Percentiles rank a stretch among this genome's conserved stretches.
These are phyloP conservation scores for Pseudopithomyces maydicus DNA, from an alignment of 2,329 filamentous ascomycete genomes.

Conservation along the genomic window DNA sequence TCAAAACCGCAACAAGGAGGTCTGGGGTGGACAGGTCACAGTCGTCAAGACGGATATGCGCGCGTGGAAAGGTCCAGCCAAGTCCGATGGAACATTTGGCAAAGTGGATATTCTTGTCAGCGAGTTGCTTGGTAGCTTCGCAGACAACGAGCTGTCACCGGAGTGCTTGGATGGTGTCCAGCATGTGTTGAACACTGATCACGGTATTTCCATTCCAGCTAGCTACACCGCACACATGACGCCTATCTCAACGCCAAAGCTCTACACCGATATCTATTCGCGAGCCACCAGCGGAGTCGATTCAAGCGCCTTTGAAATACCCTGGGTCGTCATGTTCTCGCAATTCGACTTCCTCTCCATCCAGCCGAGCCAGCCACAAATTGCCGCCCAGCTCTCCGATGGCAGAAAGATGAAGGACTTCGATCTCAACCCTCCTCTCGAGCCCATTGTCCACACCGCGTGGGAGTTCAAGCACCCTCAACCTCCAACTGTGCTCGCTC, in stretches of 20 bases:
- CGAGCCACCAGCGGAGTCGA: slow-evolving; percentile 65
- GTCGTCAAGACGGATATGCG: slow-evolving; percentile 98
- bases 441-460: slow-evolving; percentile 68
- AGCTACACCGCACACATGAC: slow-evolving; percentile 93
- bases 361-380: slow-evolving; percentile 27
- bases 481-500: slow-evolving; percentile 62
- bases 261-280: slow-evolving; percentile 78
- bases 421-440: slow-evolving; percentile 35
- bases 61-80: slow-evolving; percentile 82
- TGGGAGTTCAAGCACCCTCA: slow-evolving; percentile 84
- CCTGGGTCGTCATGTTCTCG: slow-evolving; percentile 92
- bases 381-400: slow-evolving; percentile 58
- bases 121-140: slow-evolving; percentile 92
- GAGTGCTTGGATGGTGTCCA: slow-evolving; percentile 97
- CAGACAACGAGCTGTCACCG: slow-evolving; percentile 94
- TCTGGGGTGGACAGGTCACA: slow-evolving; percentile 80
- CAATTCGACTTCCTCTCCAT: slow-evolving; percentile 85
- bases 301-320: slow-evolving; percentile 79
- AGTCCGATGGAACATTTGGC: slow-evolving; percentile 58
- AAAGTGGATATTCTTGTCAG: slow-evolving; percentile 92
- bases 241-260: slow-evolving; percentile 85
- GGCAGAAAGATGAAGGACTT: slow-evolving; percentile 37
- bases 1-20: slow-evolving; percentile 77
- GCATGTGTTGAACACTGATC: slow-evolving; percentile 76
- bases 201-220: slow-evolving; percentile 91